Percentiles rank a stretch among this genome's conserved stretches.
These are phyloP conservation scores for Trametes punicea DNA, from an alignment of 768 basidiomycete species.

Conservation along the genomic window DNA sequence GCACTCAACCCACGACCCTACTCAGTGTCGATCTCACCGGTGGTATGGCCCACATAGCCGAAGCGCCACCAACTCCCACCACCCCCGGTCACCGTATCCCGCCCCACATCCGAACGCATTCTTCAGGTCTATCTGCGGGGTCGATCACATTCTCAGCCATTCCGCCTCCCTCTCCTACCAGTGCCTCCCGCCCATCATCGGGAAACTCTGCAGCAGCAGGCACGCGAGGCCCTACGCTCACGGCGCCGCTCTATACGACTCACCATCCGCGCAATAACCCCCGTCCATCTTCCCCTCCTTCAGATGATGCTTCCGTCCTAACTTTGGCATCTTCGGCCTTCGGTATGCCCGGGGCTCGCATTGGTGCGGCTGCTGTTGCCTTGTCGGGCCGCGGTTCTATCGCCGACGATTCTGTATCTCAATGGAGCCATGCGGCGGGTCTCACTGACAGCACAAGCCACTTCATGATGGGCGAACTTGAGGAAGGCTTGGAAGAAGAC, in stretches of 20 bases:
- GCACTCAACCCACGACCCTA: constrained; percentile 93
- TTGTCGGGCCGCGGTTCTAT: constrained; percentile 33
- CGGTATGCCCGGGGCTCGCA: constrained; percentile 59
- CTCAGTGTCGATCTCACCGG: constrained; percentile 84
- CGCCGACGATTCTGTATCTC: constrained; percentile 61
- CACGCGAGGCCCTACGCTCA: constrained; percentile 39
- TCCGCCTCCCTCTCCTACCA: constrained; percentile 41
- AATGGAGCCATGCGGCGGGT: constrained; percentile 49
- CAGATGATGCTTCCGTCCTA: constrained; percentile 88
- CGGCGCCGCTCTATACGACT: constrained; percentile 86
- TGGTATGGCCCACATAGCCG: constrained; percentile 90
- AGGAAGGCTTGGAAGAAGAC: constrained; percentile 45
- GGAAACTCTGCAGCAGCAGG: constrained; percentile 25
- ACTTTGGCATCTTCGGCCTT: constrained; percentile 94
- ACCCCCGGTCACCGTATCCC: constrained; percentile 50
- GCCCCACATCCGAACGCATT: constrained; percentile 60
- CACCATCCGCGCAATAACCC: constrained; percentile 97
- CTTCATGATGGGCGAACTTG: constrained; percentile 51
- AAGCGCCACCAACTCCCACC: constrained; percentile 64
- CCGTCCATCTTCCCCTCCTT: constrained; percentile 84
- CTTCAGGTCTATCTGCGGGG: constrained; percentile 50
- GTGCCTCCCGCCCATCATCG: constrained; percentile 43
- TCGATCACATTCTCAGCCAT: constrained; percentile 76
- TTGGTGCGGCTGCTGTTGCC: constrained; percentile 33
- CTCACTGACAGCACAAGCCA: constrained; percentile 61